Evolutionary conservation across 2,329 filamentous ascomycete genomes (phyloP).

Genomic region (Alternaria novae-zelandiae): DNA sequence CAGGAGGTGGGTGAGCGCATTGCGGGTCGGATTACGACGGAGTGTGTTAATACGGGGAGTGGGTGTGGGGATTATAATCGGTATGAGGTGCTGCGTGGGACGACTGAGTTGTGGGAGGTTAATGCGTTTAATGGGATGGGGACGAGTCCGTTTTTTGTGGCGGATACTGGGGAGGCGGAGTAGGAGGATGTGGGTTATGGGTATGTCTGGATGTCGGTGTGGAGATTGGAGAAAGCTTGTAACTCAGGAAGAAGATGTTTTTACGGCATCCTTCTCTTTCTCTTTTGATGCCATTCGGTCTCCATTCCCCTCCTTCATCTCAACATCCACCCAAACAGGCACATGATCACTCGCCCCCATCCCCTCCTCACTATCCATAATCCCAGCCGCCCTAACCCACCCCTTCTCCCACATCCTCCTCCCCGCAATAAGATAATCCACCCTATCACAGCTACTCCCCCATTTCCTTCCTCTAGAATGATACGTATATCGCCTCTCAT

Average conservation of each 20-base stretch:
- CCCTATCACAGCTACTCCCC: constrained; percentile 60
- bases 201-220: background rate
- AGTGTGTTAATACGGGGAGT: constrained; percentile 30
- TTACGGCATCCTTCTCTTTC: background rate
- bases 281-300: background rate
- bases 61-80: constrained; percentile 35
- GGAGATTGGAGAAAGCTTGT: background rate
- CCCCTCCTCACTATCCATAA: constrained; percentile 52
- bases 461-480: constrained; percentile 53
- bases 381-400: constrained; percentile 47
- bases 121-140: constrained; percentile 41
- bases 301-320: background rate
- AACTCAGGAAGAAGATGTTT: background rate
- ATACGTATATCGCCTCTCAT: constrained; percentile 58
- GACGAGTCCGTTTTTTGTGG: constrained; percentile 34
- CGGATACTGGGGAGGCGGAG: background rate
- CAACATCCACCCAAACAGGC: constrained; percentile 54
- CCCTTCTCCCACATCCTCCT: constrained; percentile 48
- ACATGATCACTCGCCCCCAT: constrained; percentile 62
- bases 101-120: constrained; percentile 35
- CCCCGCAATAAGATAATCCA: constrained; percentile 60
- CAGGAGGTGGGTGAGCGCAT: constrained; percentile 41
- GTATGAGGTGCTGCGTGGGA: constrained; percentile 42
- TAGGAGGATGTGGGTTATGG: background rate
- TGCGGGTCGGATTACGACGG: constrained; percentile 33